Conservation (phyloP, 148 eudicot species). For the Chenopodium formosanum region DNA sequence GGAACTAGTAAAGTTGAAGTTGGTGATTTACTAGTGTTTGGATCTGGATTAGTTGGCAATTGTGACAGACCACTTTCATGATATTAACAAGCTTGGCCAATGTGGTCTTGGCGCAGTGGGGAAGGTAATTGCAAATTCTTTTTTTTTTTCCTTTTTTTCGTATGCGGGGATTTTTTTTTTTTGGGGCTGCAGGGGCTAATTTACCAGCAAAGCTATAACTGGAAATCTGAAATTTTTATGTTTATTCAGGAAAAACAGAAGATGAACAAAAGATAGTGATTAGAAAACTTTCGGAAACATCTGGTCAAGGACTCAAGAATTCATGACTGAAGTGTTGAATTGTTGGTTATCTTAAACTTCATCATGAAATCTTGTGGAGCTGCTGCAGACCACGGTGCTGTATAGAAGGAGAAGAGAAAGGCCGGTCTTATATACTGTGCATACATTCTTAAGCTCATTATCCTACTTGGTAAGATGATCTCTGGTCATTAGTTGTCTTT, state of each 20-base stretch:
- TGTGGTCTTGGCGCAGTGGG: slow-evolving; percentile 60
- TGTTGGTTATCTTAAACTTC: slow-evolving; percentile 41
- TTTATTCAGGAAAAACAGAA: slow-evolving; percentile 32
- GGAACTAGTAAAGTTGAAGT: neutral
- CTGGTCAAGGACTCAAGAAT: slow-evolving; percentile 40
- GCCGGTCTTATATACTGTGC: slow-evolving; percentile 25
- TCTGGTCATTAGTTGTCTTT: neutral
- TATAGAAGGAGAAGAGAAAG: slow-evolving; percentile 33
- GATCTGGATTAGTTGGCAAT: slow-evolving; percentile 29
- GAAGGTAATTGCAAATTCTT: slow-evolving; percentile 27
- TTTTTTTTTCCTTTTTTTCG: neutral
- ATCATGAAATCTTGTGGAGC: slow-evolving; percentile 41
- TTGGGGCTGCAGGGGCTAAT: no score
- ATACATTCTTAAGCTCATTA: neutral
- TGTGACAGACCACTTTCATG: slow-evolving; percentile 42
- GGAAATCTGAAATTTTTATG: neutral
- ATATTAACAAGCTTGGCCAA: slow-evolving; percentile 40
- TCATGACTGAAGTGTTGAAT: slow-evolving; percentile 33
- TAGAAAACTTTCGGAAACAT: slow-evolving; percentile 36
- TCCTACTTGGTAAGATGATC: neutral
- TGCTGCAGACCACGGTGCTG: slow-evolving; percentile 34
- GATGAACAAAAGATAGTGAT: slow-evolving; percentile 36
- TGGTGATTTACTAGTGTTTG: slow-evolving; percentile 38
- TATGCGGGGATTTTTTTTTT: neutral
- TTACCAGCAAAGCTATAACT: neutral